These are phyloP conservation scores for Chloroidium sp. DNA, from an alignment of 163 green algal species.

Conservation along the genomic window DNA sequence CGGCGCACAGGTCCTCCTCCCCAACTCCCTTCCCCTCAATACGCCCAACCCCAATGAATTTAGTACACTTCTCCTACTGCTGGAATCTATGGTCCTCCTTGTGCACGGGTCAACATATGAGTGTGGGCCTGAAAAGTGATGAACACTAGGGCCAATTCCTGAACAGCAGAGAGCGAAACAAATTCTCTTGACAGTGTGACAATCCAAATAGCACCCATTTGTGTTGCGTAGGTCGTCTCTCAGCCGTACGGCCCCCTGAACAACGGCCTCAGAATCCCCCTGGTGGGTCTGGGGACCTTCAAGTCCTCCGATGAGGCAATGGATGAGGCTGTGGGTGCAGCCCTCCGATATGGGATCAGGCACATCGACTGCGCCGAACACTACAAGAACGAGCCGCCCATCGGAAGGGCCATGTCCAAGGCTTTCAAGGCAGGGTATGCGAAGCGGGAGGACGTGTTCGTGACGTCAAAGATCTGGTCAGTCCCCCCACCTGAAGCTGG, in stretches of 20 bases:
- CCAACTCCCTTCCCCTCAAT: no score
- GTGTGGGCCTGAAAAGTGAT: no score
- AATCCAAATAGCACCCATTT: no score
- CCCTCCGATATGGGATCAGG: slow-evolving; percentile 63
- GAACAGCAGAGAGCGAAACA: no score
- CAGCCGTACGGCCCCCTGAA: slow-evolving; percentile 23
- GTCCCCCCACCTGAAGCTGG: no score
- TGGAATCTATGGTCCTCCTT: no score
- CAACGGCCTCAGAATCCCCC: slow-evolving; percentile 40
- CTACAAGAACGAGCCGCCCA: slow-evolving; percentile 68
- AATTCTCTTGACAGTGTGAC: no score
- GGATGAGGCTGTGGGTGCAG: slow-evolving; percentile 36
- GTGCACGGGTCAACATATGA: no score
- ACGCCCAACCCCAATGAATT: no score
- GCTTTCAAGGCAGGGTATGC: slow-evolving; percentile 50
- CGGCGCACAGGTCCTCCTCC: neutral
- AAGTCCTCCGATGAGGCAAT: slow-evolving; percentile 28
- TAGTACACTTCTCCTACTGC: no score
- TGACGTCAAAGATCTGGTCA: slow-evolving; percentile 65
- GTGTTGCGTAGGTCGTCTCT: neutral
- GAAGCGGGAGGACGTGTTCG: slow-evolving; percentile 57
- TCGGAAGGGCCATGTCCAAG: slow-evolving; percentile 60
- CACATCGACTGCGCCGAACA: slow-evolving; percentile 75
- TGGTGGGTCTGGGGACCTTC: slow-evolving; percentile 63
- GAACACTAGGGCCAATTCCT: no score